Evolutionary conservation across 805 yeast genomes (phyloP), one percentile per base, ranked within the genome.

Genomic region (Candida nemodendra): DNA sequence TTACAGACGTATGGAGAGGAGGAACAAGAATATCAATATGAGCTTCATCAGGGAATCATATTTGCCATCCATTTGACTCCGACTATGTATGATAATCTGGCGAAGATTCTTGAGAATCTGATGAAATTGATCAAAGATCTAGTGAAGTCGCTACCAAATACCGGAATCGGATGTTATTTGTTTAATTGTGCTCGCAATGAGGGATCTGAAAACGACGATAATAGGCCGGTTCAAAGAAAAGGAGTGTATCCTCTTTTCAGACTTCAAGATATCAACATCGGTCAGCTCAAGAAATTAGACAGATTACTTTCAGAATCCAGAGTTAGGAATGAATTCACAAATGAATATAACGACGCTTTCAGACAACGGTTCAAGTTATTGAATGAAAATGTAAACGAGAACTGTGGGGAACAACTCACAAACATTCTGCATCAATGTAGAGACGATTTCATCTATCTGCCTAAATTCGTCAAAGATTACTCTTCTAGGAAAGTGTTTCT

Each of bases 131-230:
- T 88, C 62, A 68, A 81, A 3, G 81, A 78, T 33, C 65, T 86
- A 40, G 77, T 84, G 2, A 77, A 84, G 23, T 70, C 82, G 0
- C 61, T 76, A 26, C 86, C 89, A 1, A 67, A 69, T 30, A 82
- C 91, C 1, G 90, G 87, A 0, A 65, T 87, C 18, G 97, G 96
- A 0, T 74, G 89, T 32, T 76, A 80, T 51, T 54, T 84, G 12
- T 78, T 75, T 61, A 78, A 74, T 53, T 74, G 75, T 58, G 51
- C 45, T 35, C n/a, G n/a, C n/a, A 27, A 65, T 37, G 38, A 23
- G 25, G 32, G 30, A 9, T 6, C 19, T 26, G 38, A 30, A 36
- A 51, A 30, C 4, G 30, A 17, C 24, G 27, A 18, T 15, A 18
- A 23, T 13, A 18, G 13, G 21, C 23, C 16, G 21, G n/a, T n/a